Base-by-base conservation (phyloP, 2,329 filamentous ascomycete species). In the Microdochium trichocladiopsis region DNA sequence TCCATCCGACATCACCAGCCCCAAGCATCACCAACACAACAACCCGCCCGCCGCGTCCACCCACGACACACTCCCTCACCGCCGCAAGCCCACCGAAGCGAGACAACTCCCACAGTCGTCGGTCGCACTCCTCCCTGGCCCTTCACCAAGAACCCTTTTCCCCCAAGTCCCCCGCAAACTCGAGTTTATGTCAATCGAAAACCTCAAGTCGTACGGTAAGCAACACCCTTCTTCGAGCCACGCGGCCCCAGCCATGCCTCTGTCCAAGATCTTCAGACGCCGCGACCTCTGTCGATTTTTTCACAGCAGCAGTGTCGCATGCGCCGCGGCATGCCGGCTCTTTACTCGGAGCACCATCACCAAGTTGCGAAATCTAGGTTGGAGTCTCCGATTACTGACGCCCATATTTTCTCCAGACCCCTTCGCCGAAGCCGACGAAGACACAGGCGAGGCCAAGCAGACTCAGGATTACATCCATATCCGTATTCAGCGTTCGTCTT, bases 361-460 rank as follows among this genome's bases (percentile, higher is more conserved):
- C n/a, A n/a, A n/a, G n/a, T n/a, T n/a, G n/a, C n/a, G n/a, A n/a
- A n/a, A n/a, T n/a, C n/a, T 24, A 14, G 28, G 12, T 50, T 22
- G 21, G 12, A 25, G 18, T 22, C 14, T 16, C 50, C 21, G 45
- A 36, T 53, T 24, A 49, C 49, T 36, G 9, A 53, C 52, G 52
- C 45, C 31, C 53, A 45, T 48, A 23, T 54, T 37, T 16, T 43
- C 18, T 28, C 64, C 70, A 96, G 94, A 99, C 87, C 94, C 94
- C 88, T 99, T 99, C 90, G 94, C 94, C 87, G 94, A 97, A 90
- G 94, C 92, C 85, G 94, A 96, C 90, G 93, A 96, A 87, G 92
- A 95, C 76, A 91, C 88, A 75, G 92, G 91, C 82, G 89, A 95
- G 79, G 87, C 85, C 72, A 94, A 94, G 78, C 88, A 94, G 82